Base-by-base conservation (phyloP, 768 basidiomycete species). In the Tricholoma hemisulphureum region DNA sequence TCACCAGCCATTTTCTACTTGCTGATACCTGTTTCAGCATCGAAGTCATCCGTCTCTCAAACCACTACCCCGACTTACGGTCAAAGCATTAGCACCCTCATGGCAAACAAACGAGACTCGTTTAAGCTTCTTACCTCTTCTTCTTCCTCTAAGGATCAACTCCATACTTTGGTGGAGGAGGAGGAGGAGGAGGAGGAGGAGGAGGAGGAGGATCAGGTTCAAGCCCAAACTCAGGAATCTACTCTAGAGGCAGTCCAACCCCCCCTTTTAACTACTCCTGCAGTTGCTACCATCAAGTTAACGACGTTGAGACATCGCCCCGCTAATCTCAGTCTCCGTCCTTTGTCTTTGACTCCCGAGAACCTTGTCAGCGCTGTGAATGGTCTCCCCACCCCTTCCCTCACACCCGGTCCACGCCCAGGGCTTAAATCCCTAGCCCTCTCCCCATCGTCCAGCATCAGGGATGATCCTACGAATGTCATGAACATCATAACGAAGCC, bases 151-250 rank as follows among this genome's bases (percentile, higher is more conserved):
- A 92, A 91, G 68, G 91, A 93, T 69, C 83, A 87, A 63, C 79
- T 93, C 10, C 82, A 84, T 58, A 93, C 91, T 16, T 78, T 93
- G 26, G 75, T 94, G 29, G 92, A 93, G 65, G 93, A 92, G 66
- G 90, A 94, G 56, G 92, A 95, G 51, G 93, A 93, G 39, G 92
- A 93, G 23, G 88, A 89, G 3, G 77, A 77, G 66, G 90, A 94
- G 56, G 92, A 95, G 51, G 93, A 93, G 39, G 92, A 93, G 23
- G 88, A 89, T 3, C 76, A 77, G 14, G 71, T 79, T n/a, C 11
- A 31, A 28, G n/a, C 55, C 18, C 51, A 51, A 26, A 14, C 48
- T 2, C 55, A 52, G 14, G 71, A 72, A 23, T 56, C 61, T 1
- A 58, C 58, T 18, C 46, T 64, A 24, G 57, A 67, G 51, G 52